Evolutionary conservation across 345 rosid species (phyloP), one percentile per base, ranked within the genome.

Genomic region (Eucalyptus cladocalyx): DNA sequence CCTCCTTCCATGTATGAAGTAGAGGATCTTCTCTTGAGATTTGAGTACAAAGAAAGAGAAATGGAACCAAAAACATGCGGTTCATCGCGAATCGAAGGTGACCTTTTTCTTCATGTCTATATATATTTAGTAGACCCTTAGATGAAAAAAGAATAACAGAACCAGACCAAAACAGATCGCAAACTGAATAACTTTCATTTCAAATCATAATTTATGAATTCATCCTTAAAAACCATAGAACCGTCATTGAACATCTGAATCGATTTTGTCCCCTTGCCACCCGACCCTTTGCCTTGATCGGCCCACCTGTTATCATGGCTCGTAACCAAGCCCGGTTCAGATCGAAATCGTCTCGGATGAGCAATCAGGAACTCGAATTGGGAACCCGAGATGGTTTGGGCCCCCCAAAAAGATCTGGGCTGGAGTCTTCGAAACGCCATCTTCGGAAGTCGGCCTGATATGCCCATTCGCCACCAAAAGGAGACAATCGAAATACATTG

Each of bases 381-480:
- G 7, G 18, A 69, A n/a, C 10, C 1, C 24, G 23, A 32, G 23
- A 32, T 69, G 40, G 80, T 32, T 32, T 3, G 6, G 2, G 4
- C 15, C 50, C 13, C 13, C 4, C 1, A 7, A 8, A 65, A 32
- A 4, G 13, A 69, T 69, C 4, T 2, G 2, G 19, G 40, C 42
- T 1, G 3, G 6, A 32, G 12, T 5, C 80, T 69, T 67, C 6
- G 23, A 6, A 17, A 67, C 0, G 3, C 40, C 80, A 32, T 32
- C 9, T 5, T 5, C 24, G 2, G 2, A 69, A 69, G 11, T 12
- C 6, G 7, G 42, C 42, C 12, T 1, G 6, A 5, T 4, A 7
- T 4, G 7, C 11, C 24, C 23, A 17, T 69, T 69, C 2, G 23
- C 80, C 13, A 69, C 80, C 21, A 4, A 67, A 16, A 30, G 80